Conservation (phyloP, 352 stramenopile genomes). For the Globisporangium cystogenes region DNA sequence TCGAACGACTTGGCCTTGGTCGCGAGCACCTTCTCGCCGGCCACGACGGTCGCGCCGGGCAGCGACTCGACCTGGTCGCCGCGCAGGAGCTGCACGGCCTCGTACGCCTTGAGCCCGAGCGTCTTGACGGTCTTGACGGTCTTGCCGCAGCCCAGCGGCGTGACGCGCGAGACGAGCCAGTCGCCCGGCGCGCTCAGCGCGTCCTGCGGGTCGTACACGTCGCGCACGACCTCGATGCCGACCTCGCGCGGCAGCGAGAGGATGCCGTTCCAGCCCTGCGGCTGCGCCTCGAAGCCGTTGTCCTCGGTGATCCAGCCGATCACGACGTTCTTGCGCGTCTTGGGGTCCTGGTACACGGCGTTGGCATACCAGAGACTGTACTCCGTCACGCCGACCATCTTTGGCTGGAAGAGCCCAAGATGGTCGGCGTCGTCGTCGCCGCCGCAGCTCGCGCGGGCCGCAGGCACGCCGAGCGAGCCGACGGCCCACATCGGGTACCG, state of each 20-base stretch:
- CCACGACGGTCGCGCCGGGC: conserved; percentile 15
- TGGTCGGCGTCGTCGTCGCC: conserved; percentile 20
- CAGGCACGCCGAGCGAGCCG: conserved; percentile 12
- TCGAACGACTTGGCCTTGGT: conserved; percentile 16
- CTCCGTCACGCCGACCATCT: conserved; percentile 59
- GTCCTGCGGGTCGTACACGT: conserved; percentile 45
- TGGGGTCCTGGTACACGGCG: conserved; percentile 55
- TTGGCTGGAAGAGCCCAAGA: conserved; percentile 34
- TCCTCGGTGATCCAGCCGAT: conserved; percentile 63
- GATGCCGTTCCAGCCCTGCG: conserved; percentile 66
- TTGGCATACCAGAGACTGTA: conserved; percentile 68
- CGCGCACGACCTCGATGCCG: conserved; percentile 36
- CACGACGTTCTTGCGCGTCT: conserved; percentile 45
- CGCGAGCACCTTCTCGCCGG: conserved; percentile 15
- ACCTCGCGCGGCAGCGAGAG: conserved; percentile 52
- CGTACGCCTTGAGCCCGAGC: conserved; percentile 36
- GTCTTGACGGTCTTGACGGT: conserved; percentile 66
- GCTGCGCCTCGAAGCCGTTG: conserved; percentile 42
- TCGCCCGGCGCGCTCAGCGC: conserved; percentile 41
- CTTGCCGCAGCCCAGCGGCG: conserved; percentile 20
- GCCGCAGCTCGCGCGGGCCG: conserved; percentile 4
- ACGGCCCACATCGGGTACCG: conserved; percentile 64
- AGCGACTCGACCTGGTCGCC: conserved; percentile 34
- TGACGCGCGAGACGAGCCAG: conserved; percentile 46
- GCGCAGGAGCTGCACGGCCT: conserved; percentile 41